Evolutionary conservation across 768 basidiomycete genomes (phyloP).

Genomic region (Tricholoma sp.): DNA sequence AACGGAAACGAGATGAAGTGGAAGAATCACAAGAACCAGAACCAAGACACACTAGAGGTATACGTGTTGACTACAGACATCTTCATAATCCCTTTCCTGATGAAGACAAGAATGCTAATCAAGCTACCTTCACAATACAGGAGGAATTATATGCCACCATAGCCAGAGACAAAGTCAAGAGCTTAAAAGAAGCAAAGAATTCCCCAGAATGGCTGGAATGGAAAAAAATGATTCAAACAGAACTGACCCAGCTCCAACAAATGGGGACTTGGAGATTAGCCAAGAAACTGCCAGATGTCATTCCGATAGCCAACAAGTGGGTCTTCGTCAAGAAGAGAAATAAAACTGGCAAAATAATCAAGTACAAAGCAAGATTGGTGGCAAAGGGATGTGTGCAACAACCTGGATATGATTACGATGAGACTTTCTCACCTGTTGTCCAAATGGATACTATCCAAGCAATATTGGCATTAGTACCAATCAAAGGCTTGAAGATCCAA

Average conservation of each 20-base stretch:
- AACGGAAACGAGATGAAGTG: not conserved
- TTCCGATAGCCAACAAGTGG: slow-evolving; percentile 17
- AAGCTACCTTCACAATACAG: no score
- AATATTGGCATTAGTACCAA: no score
- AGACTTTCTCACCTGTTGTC: no score
- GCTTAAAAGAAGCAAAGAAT: slow-evolving; percentile 6
- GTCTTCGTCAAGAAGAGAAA: slow-evolving; percentile 23
- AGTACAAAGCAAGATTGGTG: no score
- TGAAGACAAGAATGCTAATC: not conserved
- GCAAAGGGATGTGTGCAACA: slow-evolving; percentile 20
- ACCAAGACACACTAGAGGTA: not conserved
- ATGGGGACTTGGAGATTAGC: not conserved
- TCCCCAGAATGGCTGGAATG: not conserved
- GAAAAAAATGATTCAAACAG: no score
- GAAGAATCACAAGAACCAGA: no score
- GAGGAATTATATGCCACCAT: no score
- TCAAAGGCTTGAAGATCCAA: no score
- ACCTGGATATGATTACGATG: slow-evolving; percentile 23
- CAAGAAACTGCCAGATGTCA: slow-evolving; percentile 5
- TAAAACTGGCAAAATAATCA: no score
- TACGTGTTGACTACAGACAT: not conserved
- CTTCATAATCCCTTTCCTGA: not conserved
- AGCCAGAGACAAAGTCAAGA: slow-evolving; percentile 3
- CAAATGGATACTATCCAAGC: no score
- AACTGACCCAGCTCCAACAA: not conserved